Evolutionary conservation across 1,284 basidiomycete genomes (phyloP).

Genomic region (Ganoderma sinense): DNA sequence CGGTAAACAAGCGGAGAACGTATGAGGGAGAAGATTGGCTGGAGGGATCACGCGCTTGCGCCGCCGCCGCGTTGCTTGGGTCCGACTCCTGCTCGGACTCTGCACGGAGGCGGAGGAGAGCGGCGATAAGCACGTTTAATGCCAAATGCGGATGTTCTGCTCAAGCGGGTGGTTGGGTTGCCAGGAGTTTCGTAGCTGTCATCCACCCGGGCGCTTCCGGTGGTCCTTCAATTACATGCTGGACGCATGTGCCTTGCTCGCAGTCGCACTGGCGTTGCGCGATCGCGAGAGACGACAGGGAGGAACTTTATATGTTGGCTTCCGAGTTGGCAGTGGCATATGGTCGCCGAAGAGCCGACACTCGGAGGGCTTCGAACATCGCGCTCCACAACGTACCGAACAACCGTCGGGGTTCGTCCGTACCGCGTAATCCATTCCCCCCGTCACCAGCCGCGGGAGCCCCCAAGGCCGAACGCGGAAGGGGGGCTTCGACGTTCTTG

Average conservation of each 20-base stretch:
- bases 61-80: background rate
- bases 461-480: background rate
- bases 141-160: background rate
- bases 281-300: background rate
- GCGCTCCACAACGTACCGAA: background rate
- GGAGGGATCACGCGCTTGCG: background rate
- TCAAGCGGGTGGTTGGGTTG: background rate
- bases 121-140: background rate
- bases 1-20: constrained; percentile 4
- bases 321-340: constrained; percentile 4
- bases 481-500: background rate
- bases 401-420: background rate
- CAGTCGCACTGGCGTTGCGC: background rate
- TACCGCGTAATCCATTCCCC: background rate
- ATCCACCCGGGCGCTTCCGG: background rate
- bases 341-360: background rate
- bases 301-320: background rate
- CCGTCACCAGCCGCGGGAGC: background rate
- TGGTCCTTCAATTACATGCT: background rate
- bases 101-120: background rate
- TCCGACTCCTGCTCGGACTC: background rate
- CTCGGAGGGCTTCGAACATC: background rate
- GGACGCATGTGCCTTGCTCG: background rate
- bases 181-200: background rate
- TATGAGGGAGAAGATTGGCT: background rate